Conservation (phyloP, 2,329 filamentous ascomycete species). For the Cladophialophora exuberans region DNA sequence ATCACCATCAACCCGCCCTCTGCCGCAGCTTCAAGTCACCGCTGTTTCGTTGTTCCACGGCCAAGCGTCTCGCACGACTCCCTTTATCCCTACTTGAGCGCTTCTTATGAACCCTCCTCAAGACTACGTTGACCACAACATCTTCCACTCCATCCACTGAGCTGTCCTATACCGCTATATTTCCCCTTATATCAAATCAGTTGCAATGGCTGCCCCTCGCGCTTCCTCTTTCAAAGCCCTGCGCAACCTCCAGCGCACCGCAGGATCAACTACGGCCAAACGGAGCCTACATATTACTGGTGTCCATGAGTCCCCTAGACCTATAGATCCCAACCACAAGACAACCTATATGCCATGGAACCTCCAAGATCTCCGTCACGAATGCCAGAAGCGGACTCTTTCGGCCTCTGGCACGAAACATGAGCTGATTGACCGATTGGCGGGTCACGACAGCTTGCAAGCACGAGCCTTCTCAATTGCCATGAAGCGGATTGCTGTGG, state of each 20-base stretch:
- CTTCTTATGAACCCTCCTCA: conserved; percentile 32
- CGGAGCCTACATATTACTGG: conserved; percentile 65
- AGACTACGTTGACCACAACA: conserved; percentile 35
- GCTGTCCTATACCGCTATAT: not conserved
- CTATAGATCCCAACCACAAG: conserved; percentile 54
- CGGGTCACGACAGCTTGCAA: conserved; percentile 56
- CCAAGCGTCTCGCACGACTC: not conserved
- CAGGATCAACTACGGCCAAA: conserved; percentile 40
- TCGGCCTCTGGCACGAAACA: conserved; percentile 51
- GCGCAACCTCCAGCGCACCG: conserved; percentile 42
- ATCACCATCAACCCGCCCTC: not conserved
- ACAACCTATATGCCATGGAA: conserved; percentile 56
- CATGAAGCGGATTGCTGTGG: conserved; percentile 50
- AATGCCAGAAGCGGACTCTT: conserved; percentile 56
- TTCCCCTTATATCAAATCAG: not conserved
- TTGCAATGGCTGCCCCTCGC: conserved; percentile 48
- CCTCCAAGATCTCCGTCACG: conserved; percentile 54
- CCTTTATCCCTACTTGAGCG: not conserved
- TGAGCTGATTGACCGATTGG: conserved; percentile 57
- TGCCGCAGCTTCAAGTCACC: not conserved
- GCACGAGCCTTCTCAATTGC: conserved; percentile 60
- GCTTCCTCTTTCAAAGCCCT: conserved; percentile 50
- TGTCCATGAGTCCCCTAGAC: conserved; percentile 57
- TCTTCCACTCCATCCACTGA: conserved; percentile 33
- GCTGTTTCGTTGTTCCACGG: conserved; percentile 14